Evolutionary conservation across 164 flowering plant species (phyloP), one percentile per base, ranked within the genome.

Genomic region (Magnolia sinica): DNA sequence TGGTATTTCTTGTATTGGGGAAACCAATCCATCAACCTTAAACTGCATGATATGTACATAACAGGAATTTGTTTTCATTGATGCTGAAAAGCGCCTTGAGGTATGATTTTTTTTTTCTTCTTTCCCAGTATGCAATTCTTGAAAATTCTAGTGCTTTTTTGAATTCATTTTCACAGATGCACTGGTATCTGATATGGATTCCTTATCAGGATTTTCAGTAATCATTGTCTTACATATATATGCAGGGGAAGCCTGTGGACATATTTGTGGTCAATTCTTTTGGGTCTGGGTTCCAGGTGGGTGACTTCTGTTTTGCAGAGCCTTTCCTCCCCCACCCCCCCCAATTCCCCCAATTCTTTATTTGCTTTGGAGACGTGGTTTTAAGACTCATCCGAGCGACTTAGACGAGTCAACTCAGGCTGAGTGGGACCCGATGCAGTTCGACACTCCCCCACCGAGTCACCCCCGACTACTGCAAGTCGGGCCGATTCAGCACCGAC

Each of bases 241-340:
- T 75, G 75, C 84, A 81, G 86, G 86, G 83, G 10, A 79, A 76
- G 50, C 75, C 78, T 14, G 82, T 84, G 63, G 86, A 82, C 75
- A 80, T 84, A 29, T 84, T 84, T 78, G 86, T 84, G 31, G 83
- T 84, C 64, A 84, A 84, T 73, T 84, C 84, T 49, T 84, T 84
- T 68, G 84, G 86, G 64, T 84, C 86, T 72, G 84, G 83, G 19
- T 84, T 76, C 82, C 86, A 84, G 86, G 86, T 84, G 75, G 71
- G 7, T 78, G 1, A 24, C 1, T 61, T 68, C 9, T 51, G 13
- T 14, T 31, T 55, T 14, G 16, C 59, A 9, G 59, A 14, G 59
- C 9, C 2, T 11, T 55, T 2, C 2, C 16, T 10, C 2, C 59
- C 59, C 16, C 8, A 5, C 16, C 8, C 0, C 2, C 16, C 16